Percentiles rank a stretch among this genome's conserved stretches.
Evolutionary conservation across 176 grass and related monocot genomes (phyloP).

Genomic region (Rhynchospora breviuscula): DNA sequence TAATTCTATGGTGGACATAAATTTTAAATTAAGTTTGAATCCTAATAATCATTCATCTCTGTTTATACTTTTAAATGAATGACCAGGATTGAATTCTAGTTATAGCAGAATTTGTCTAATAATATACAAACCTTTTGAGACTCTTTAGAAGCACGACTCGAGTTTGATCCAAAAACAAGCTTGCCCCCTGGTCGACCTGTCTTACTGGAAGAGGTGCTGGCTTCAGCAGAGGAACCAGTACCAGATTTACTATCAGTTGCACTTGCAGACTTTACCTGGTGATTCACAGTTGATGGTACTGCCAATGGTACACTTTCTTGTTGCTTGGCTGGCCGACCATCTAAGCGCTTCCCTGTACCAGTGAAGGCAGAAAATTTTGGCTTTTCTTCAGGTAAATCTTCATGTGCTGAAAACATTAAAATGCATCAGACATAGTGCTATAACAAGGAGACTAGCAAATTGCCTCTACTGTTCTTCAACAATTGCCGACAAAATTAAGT

Average conservation of each 20-base stretch:
- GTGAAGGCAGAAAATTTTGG: conserved; percentile 73
- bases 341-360: conserved; percentile 68
- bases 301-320: conserved; percentile 8
- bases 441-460: not conserved
- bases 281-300: conserved; percentile 41
- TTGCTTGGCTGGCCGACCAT: conserved; percentile 65
- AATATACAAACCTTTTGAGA: conserved; percentile 52
- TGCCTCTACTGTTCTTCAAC: not conserved
- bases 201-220: conserved; percentile 35
- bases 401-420: conserved; percentile 25
- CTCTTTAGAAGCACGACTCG: conserved; percentile 43
- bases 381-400: conserved; percentile 57
- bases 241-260: conserved; percentile 14
- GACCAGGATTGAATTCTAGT: no score
- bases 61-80: no score
- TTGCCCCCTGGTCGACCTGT: conserved; percentile 56
- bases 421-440: not conserved
- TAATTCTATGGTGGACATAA: no score
- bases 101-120: not conserved
- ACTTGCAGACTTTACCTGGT: conserved; percentile 32
- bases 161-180: conserved; percentile 76
- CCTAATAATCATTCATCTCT: no score
- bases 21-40: no score
- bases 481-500: not conserved
- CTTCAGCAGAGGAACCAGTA: conserved; percentile 29